Evolutionary conservation across 202 grass and related monocot species (phyloP).

Genomic region (Musa balbisiana): DNA sequence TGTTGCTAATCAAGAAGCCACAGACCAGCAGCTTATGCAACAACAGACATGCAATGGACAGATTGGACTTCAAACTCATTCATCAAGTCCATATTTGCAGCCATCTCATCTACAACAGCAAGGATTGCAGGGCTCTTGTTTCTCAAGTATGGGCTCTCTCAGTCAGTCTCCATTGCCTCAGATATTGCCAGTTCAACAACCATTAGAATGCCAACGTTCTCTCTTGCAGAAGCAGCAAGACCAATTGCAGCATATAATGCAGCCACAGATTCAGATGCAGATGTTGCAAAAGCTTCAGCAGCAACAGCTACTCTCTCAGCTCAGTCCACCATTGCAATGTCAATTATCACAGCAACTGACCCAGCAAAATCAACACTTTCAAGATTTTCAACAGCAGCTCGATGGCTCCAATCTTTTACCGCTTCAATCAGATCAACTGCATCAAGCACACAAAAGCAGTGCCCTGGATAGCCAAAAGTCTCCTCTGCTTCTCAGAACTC

Average conservation of each 20-base stretch:
- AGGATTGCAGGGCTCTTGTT: constrained; percentile 36
- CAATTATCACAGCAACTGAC: constrained; percentile 64
- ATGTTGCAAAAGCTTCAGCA: constrained; percentile 83
- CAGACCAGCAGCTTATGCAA: constrained; percentile 46
- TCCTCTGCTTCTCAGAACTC: constrained; percentile 59
- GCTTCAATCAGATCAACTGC: constrained; percentile 49
- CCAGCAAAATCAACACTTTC: constrained; percentile 70
- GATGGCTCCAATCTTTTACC: constrained; percentile 29
- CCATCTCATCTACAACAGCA: constrained; percentile 70
- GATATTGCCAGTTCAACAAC: constrained; percentile 47
- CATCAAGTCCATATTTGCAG: constrained; percentile 62
- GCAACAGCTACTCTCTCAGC: constrained; percentile 80
- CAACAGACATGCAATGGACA: constrained; percentile 38
- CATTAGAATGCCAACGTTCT: constrained; percentile 64
- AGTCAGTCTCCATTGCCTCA: constrained; percentile 44
- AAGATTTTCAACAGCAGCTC: constrained; percentile 55
- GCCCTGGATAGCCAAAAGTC: constrained; percentile 37
- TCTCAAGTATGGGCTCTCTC: constrained; percentile 40
- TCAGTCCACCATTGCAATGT: constrained; percentile 62
- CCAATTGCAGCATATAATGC: constrained; percentile 60
- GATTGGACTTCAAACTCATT: constrained; percentile 42
- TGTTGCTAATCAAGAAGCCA: constrained; percentile 30
- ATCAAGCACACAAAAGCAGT: constrained; percentile 36
- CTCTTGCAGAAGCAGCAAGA: constrained; percentile 59
- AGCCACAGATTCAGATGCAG: constrained; percentile 62